phyloP scores from a whole-genome alignment of 805 yeast species.

The Ogataea paradorogensis region DNA sequence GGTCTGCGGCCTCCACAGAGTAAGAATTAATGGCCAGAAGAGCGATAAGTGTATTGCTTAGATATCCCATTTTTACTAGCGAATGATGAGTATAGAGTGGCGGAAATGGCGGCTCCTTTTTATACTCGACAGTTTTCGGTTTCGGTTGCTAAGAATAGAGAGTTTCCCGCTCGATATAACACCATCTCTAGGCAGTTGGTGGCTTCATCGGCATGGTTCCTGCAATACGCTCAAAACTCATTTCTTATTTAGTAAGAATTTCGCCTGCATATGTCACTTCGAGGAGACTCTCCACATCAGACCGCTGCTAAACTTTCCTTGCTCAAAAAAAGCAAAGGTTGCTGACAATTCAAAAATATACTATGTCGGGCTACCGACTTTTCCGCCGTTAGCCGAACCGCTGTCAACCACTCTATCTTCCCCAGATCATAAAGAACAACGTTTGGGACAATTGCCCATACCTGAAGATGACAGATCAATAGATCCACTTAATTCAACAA shows the following conservation, averaged over 20 bases:
- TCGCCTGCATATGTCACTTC: background rate
- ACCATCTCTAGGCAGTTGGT: background rate
- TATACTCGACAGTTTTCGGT: background rate
- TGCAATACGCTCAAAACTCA: background rate
- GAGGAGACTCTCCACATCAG: too few relatives aligned
- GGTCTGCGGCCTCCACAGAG: conserved; percentile 16
- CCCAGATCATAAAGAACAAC: conserved; percentile 50
- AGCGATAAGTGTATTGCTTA: conserved; percentile 17
- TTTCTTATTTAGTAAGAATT: background rate
- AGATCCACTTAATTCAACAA: background rate
- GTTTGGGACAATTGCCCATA: conserved; percentile 31
- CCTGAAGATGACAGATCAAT: conserved; percentile 5
- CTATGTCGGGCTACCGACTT: too few relatives aligned
- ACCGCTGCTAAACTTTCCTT: conserved; percentile 4
- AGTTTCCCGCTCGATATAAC: background rate
- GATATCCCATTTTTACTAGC: conserved; percentile 23
- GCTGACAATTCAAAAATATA: background rate
- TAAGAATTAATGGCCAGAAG: conserved; percentile 23
- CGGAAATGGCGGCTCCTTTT: background rate
- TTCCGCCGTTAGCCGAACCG: conserved; percentile 11
- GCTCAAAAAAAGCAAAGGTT: conserved; percentile 2
- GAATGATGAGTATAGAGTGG: background rate
- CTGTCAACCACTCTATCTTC: conserved; percentile 51
- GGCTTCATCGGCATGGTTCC: background rate
- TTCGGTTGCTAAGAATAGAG: conserved; percentile 1